Conservation (phyloP, 768 basidiomycete species). For the Butyriboletus loyo region DNA sequence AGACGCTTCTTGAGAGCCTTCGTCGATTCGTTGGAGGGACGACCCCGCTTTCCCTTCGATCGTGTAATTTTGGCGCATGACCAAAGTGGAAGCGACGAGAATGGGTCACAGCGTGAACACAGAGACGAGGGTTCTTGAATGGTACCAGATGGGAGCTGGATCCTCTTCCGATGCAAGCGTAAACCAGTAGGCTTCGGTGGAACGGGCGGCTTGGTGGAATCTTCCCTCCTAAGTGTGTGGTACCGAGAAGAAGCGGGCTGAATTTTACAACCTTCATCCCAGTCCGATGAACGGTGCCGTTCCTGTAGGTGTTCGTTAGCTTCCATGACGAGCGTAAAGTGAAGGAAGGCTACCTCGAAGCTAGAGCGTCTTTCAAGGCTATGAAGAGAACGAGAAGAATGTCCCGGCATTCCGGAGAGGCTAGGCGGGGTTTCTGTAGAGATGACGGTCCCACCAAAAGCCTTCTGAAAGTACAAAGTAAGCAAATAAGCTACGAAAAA, state of each 20-base stretch:
- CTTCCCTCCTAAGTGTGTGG: neutral
- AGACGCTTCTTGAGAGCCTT: slow-evolving; percentile 9
- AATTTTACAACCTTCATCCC: neutral
- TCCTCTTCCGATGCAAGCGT: neutral
- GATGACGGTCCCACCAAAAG: neutral
- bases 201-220: slow-evolving; percentile 1
- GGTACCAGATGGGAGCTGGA: neutral
- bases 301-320: neutral
- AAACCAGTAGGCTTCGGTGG: slow-evolving; percentile 2
- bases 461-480: neutral
- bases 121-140: neutral
- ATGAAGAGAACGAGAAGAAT: neutral
- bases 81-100: slow-evolving; percentile 7
- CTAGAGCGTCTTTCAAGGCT: neutral
- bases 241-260: neutral
- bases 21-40: neutral
- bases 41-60: slow-evolving; percentile 7
- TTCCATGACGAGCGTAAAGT: too few relatives aligned
- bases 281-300: neutral
- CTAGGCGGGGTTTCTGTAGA: neutral
- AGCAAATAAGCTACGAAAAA: neutral
- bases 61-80: slow-evolving; percentile 17
- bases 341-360: neutral
- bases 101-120: slow-evolving; percentile 5
- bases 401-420: neutral